Base-by-base conservation (phyloP, 1,284 basidiomycete genomes). In the Uromyces viciae-fabae region DNA sequence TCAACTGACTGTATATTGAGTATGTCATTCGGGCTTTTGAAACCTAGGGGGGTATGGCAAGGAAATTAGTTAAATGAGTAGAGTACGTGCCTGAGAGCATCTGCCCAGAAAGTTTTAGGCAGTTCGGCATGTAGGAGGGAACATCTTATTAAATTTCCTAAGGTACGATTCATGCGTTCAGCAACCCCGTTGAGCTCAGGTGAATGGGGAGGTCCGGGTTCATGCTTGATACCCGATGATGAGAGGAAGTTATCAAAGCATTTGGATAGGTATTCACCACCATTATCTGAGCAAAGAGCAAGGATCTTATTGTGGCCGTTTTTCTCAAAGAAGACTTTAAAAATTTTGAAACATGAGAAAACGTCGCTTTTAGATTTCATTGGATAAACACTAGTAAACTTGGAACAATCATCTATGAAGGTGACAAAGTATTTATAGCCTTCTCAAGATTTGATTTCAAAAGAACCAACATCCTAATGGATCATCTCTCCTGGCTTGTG, bases 141-240 rank as follows among this genome's bases (percentile, higher is more conserved):
- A 8, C 25, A 52, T 2, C 71, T 7, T 5, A 73, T 49, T 17
- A 46, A 46, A 49, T 73, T 73, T n/a, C n/a, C n/a, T n/a, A n/a
- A n/a, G n/a, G 85, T 87, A 0, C 85, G 73, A 81, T 85, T 82
- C 25, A 82, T 11, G 58, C 86, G 73, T 82, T 85, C 83, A 0
- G 85, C 83, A 46, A 84, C 82, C 82, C 87, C 78, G 82, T 86
- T 88, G 79, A 84, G 28, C 64, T 84, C 82, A 1, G 86, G 86
- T 3, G 86, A 85, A 77, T 88, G 84, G 73, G 88, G 87, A 0
- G 86, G 83, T 17, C 85, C 86, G 22, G 85, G 82, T 58, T 86
- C 82, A 42, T 82, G 84, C n/a, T 81, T 56, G 3, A 86, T 88
- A n/a, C 87, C 87, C 7, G 80, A 33, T 0, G 58, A 36, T 19